phyloP scores from a whole-genome alignment of 345 rosid species.

The Moricandia arvensis region DNA sequence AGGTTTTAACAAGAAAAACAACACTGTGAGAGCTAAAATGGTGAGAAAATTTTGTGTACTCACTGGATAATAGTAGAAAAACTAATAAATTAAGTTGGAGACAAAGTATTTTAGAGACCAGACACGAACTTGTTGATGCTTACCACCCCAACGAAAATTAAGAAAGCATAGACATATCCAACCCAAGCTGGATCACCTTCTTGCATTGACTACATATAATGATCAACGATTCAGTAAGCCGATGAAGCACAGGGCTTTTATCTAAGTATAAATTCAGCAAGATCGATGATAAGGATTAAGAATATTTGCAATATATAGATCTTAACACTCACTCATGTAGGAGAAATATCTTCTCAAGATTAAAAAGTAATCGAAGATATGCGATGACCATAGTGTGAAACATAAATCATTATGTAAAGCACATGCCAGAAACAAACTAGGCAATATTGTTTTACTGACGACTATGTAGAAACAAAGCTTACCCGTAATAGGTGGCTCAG shows the following conservation, averaged over 20 bases:
- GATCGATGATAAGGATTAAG: neutral
- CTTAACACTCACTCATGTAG: neutral
- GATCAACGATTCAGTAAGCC: constrained; percentile 1
- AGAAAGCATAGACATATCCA: constrained; percentile 82
- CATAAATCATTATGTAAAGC: neutral
- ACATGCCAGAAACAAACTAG: neutral
- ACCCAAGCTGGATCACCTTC: constrained; percentile 86
- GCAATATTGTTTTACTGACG: neutral
- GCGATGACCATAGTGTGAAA: neutral
- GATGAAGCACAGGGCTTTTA: neutral
- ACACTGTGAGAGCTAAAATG: constrained; percentile 12
- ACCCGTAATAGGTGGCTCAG: constrained; percentile 81
- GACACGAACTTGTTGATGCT: constrained; percentile 4
- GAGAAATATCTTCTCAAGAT: neutral
- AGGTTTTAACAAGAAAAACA: neutral
- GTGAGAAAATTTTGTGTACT: neutral
- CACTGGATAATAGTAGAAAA: neutral
- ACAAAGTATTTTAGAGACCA: neutral
- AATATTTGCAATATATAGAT: neutral
- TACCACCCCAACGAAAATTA: constrained; percentile 83
- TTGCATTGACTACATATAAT: constrained; percentile 82
- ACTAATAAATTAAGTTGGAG: neutral
- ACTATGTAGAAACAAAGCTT: constrained; percentile 9
- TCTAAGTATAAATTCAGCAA: neutral
- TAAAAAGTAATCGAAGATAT: neutral